Conservation (phyloP, 2,329 filamentous ascomycete species). For the Orbilia javanica region DNA sequence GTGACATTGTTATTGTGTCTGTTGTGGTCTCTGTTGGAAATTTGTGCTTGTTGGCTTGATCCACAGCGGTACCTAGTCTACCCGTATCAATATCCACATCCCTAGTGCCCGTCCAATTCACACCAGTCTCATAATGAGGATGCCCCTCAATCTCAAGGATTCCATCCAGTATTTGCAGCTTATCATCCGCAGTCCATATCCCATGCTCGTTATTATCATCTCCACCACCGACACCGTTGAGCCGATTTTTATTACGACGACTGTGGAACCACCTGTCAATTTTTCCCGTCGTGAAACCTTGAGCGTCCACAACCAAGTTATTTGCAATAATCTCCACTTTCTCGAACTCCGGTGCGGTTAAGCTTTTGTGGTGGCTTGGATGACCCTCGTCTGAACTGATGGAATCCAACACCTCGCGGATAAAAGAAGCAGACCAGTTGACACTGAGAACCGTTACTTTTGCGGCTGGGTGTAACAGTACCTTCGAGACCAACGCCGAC, state of each 20-base stretch:
- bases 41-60: constrained; percentile 11
- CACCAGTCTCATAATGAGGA: not conserved
- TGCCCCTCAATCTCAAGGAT: constrained; percentile 24
- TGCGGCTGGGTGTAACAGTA: not conserved
- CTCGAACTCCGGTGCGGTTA: constrained; percentile 11
- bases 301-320: constrained; percentile 28
- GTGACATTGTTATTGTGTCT: not conserved
- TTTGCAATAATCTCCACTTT: constrained; percentile 51
- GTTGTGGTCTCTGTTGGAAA: constrained; percentile 28
- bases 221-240: not conserved
- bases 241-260: constrained; percentile 7
- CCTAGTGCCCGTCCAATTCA: constrained; percentile 1
- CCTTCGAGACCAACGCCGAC: not conserved
- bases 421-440: constrained; percentile 46
- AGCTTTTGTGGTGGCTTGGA: not conserved
- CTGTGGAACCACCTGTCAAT: constrained; percentile 40
- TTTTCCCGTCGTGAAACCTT: constrained; percentile 40
- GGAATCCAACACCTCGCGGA: constrained; percentile 39
- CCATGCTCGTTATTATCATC: constrained; percentile 21
- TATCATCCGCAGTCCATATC: constrained; percentile 53
- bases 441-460: constrained; percentile 46
- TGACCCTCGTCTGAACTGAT: constrained; percentile 28
- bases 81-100: constrained; percentile 5
- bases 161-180: constrained; percentile 34
- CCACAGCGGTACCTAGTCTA: constrained; percentile 15